Evolutionary conservation across 345 rosid species (phyloP).

Genomic region (Melaleuca quinquenervia): DNA sequence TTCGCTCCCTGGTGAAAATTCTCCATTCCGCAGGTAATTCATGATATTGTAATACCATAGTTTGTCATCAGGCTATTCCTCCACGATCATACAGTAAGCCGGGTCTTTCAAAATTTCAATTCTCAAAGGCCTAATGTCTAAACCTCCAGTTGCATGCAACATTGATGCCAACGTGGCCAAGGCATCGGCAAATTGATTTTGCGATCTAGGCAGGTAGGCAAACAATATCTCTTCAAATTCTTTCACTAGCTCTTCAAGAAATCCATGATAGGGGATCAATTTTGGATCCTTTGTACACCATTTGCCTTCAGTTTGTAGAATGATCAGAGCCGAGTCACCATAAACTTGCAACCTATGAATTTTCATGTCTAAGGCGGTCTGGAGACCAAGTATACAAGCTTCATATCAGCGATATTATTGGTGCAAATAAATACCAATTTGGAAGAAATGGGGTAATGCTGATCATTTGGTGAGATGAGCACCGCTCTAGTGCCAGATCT

Average conservation of each 20-base stretch:
- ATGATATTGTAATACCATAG: neutral
- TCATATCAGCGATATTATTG: neutral
- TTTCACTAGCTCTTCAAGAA: neutral
- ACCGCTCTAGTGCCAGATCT: neutral
- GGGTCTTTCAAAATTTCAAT: neutral
- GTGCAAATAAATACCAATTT: too few relatives aligned
- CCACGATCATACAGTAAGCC: neutral
- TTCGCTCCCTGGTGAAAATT: neutral
- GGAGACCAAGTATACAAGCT: neutral
- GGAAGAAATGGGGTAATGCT: accelerated
- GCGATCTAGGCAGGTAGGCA: neutral
- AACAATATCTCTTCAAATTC: neutral
- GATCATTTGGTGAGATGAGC: neutral
- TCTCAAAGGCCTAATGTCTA: neutral
- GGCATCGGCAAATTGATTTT: neutral
- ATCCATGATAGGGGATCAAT: neutral
- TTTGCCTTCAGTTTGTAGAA: neutral
- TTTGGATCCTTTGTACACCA: neutral
- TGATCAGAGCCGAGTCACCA: accelerated
- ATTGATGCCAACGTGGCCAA: neutral
- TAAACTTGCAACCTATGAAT: neutral
- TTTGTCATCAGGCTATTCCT: neutral
- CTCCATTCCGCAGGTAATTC: neutral
- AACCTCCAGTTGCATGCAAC: neutral
- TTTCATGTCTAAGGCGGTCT: neutral